Evolutionary conservation across 2,329 filamentous ascomycete genomes (phyloP).

Genomic region (Mycogone perniciosa): DNA sequence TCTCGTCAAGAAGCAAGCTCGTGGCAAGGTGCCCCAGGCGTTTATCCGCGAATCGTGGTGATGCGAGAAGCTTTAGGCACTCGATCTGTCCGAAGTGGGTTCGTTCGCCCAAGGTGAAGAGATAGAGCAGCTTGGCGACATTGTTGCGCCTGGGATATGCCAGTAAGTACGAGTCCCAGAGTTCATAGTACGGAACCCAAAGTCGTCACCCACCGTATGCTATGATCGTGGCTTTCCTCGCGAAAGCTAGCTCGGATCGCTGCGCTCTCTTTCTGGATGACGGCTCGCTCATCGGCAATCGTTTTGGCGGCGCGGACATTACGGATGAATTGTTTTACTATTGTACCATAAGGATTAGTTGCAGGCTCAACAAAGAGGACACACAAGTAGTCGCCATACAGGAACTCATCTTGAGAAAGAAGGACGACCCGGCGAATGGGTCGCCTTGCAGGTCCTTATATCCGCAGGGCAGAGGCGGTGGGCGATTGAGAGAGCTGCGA

Average conservation of each 20-base stretch:
- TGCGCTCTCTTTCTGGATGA: constrained; percentile 98
- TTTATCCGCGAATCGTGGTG: constrained; percentile 96
- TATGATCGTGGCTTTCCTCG: constrained; percentile 90
- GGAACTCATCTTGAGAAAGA: constrained; percentile 33
- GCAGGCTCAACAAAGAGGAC: constrained; percentile 1
- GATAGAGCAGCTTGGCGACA: constrained; percentile 95
- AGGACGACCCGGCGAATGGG: constrained; percentile 27
- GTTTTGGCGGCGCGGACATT: constrained; percentile 98
- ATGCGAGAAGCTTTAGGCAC: constrained; percentile 94
- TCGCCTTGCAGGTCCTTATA: constrained; percentile 22
- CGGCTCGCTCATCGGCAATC: constrained; percentile 95
- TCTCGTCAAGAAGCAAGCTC: constrained; percentile 93
- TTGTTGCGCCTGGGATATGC: constrained; percentile 73
- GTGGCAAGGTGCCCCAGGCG: constrained; percentile 91
- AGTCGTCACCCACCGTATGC: constrained; percentile 62
- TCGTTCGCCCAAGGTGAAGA: constrained; percentile 94
- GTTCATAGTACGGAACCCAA: background rate
- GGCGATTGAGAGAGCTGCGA: constrained; percentile 1
- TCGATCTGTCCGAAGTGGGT: constrained; percentile 99
- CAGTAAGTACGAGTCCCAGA: constrained; percentile 2
- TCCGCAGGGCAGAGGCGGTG: constrained; percentile 16
- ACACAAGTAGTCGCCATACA: constrained; percentile 23
- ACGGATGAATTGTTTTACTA: constrained; percentile 99
- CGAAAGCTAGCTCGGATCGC: constrained; percentile 95
- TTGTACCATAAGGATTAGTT: constrained; percentile 11